Base-by-base conservation (phyloP, 1,139 yeast genomes). In the Pichia sp. region DNA sequence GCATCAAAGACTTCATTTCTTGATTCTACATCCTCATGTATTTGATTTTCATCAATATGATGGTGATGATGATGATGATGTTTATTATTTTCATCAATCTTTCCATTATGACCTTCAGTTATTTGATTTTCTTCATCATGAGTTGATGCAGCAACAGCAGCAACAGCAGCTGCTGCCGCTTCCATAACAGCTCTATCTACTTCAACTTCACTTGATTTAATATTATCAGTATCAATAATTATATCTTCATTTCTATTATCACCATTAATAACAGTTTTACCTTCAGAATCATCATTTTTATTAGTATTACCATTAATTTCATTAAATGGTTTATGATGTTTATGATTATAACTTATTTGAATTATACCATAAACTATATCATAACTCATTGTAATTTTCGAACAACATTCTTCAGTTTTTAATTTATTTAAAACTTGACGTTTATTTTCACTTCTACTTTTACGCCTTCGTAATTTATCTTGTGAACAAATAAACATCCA, bases 401-500 rank as follows among this genome's bases (percentile, higher is more conserved):
- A 67, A 22, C 62, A 60, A 43, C 74, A 69, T 12, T 61, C 59
- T 45, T 66, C 68, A 3, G 66, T 63, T 52, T 69, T 69, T 40
- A 69, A 51, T 49, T 61, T 65, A 53, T 69, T 69, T 11, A 58
- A 50, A 22, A 67, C 61, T 25, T 54, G 60, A 43, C 71, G 59
- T 44, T 66, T 64, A 40, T 63, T 59, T 11, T 60, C 64, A 37
- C 71, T 63, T 43, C 72, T 54, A 11, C 71, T 65, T 45, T 64
- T 66, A 40, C 74, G 60, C 48, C 69, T 69, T 33, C 65, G 61
- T 8, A 61, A 54, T 41, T 59, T 63, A 48, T 69, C 74, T 48
- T 69, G 73, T 3, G 71, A 65, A 46, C 74, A 69, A 23, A 69
- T 63, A 48, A 67, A 69, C 65, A 64, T 64, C 59, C 70, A 67